Percentiles rank a stretch among this genome's conserved stretches.
phyloP scores from a whole-genome alignment of 192 early-diverging fungal species.

The Gryganskiella cystojenkinii region DNA sequence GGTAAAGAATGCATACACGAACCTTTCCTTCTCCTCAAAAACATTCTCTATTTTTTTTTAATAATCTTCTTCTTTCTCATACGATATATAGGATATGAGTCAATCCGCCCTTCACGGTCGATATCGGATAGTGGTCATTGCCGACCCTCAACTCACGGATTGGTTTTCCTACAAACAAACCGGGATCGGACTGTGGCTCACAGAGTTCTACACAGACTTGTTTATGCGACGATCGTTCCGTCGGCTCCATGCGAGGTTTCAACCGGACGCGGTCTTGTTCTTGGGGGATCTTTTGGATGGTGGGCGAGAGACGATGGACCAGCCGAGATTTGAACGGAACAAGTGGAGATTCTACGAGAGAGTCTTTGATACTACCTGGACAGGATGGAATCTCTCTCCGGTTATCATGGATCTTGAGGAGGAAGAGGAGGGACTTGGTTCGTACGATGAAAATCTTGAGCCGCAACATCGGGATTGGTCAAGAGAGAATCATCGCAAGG shows the following conservation, averaged over 20 bases:
- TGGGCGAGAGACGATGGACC: conserved; percentile 65
- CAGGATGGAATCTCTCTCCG: conserved; percentile 1
- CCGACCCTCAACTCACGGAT: conserved; percentile 94
- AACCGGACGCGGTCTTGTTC: conserved; percentile 74
- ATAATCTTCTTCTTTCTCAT: neutral
- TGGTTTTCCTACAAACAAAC: conserved; percentile 81
- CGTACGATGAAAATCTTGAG: neutral
- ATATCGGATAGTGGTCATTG: conserved; percentile 70
- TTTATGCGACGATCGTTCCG: conserved; percentile 85
- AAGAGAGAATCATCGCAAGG: no score
- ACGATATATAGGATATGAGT: neutral
- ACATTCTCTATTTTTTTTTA: neutral
- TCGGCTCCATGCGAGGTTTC: conserved; percentile 58
- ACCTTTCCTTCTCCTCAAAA: no score
- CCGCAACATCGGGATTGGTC: neutral
- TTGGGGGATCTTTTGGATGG: conserved; percentile 89
- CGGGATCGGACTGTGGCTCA: conserved; percentile 64
- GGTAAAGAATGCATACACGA: neutral
- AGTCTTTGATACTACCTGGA: neutral
- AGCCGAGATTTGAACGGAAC: conserved; percentile 21
- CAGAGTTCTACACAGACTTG: conserved; percentile 84
- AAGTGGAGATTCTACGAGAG: conserved; percentile 11
- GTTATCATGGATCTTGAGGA: conserved; percentile 4
- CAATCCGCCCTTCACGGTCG: neutral
- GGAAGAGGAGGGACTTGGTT: neutral